Percentiles rank a stretch among this genome's conserved stretches.
These are phyloP conservation scores for Aureobasidium sp. DNA, from an alignment of 2,329 filamentous ascomycete genomes.

Conservation along the genomic window DNA sequence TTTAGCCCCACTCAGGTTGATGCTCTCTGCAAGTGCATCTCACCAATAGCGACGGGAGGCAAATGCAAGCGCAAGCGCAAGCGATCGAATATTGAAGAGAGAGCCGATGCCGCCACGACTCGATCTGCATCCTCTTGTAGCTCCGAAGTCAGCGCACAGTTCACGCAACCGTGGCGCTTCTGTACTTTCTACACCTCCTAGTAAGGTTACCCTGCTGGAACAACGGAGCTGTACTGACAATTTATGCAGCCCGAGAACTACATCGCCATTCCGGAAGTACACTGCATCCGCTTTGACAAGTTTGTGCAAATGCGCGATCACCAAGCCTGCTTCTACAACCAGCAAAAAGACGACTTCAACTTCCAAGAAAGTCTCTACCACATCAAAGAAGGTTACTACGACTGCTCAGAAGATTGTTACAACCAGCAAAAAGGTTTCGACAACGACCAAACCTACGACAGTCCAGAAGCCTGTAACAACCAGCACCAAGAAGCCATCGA, in stretches of 20 bases:
- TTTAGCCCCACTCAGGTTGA: slow-evolving; percentile 1
- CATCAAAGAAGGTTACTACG: not conserved
- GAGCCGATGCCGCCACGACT: not conserved
- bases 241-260: not conserved
- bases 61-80: slow-evolving; percentile 7
- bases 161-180: slow-evolving; percentile 1
- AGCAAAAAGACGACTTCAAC: not conserved
- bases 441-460: not conserved
- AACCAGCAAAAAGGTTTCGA: not conserved
- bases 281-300: not conserved
- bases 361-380: not conserved
- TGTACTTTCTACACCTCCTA: slow-evolving; percentile 1
- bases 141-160: not conserved
- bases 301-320: not conserved
- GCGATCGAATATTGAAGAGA: not conserved
- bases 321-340: not conserved
- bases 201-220: not conserved
- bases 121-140: slow-evolving; percentile 1
- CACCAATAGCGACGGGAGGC: not conserved
- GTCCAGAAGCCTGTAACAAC: not conserved
- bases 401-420: not conserved
- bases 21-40: slow-evolving; percentile 7
- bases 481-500: not conserved
- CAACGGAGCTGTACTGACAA: not conserved
- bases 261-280: not conserved